A percentile compares a stretch with the other conserved stretches of the same genome.
phyloP scores from a whole-genome alignment of 148 eudicot species.

The Fallopia convolvulus region DNA sequence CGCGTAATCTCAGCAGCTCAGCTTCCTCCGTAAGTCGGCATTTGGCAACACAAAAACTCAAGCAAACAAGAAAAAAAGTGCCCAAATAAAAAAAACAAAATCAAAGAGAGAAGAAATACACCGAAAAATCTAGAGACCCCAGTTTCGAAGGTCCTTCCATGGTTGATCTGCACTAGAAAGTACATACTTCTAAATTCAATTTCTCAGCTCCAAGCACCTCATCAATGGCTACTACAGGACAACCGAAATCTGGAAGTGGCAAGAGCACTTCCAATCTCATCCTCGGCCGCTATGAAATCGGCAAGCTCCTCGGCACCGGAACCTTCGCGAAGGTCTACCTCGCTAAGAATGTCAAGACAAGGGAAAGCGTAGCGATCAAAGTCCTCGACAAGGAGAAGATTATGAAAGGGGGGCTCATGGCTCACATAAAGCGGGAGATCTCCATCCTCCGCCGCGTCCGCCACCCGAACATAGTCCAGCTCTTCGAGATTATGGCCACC shows the following conservation, averaged over 20 bases:
- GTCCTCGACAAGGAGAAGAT: constrained; percentile 51
- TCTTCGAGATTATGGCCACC: constrained; percentile 57
- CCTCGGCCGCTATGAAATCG: constrained; percentile 45
- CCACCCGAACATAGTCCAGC: constrained; percentile 50
- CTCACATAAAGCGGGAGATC: constrained; percentile 52
- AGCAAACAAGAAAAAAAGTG: neutral
- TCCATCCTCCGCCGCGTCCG: constrained; percentile 43
- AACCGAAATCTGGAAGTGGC: neutral
- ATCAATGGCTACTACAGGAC: constrained; percentile 8
- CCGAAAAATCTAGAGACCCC: neutral
- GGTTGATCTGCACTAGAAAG: neutral
- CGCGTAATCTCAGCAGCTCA: neutral
- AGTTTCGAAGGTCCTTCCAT: neutral
- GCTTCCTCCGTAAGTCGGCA: neutral
- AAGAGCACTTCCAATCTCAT: constrained; percentile 20
- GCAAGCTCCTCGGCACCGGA: constrained; percentile 47
- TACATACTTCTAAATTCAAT: neutral
- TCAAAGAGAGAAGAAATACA: neutral
- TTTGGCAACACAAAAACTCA: neutral
- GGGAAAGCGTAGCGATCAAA: constrained; percentile 41
- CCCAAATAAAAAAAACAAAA: neutral
- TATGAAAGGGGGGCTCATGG: constrained; percentile 41
- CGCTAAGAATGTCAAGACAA: constrained; percentile 30
- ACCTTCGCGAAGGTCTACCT: constrained; percentile 53
- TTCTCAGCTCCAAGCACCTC: neutral